phyloP scores from a whole-genome alignment of 257 asterid species.

The Fraxinus pennsylvanica region DNA sequence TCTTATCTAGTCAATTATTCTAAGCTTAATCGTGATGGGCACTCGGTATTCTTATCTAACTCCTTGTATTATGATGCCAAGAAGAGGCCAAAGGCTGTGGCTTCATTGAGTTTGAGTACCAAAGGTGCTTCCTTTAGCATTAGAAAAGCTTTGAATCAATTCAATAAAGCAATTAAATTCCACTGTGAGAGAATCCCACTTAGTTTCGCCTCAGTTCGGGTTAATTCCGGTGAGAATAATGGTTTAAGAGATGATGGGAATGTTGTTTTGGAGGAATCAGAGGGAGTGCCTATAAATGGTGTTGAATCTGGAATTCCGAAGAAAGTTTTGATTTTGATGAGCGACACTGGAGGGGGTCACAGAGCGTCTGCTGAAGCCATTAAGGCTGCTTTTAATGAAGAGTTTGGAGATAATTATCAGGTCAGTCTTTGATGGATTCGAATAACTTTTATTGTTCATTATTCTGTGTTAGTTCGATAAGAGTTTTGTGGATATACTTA shows the following conservation, averaged over 20 bases:
- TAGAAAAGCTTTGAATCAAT: slow-evolving; percentile 53
- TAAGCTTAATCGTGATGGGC: slow-evolving; percentile 34
- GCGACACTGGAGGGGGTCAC: slow-evolving; percentile 99
- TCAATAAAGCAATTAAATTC: slow-evolving; percentile 67
- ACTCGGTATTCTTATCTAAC: slow-evolving; percentile 40
- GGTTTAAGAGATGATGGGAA: slow-evolving; percentile 58
- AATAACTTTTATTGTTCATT: not conserved
- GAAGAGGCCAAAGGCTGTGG: slow-evolving; percentile 51
- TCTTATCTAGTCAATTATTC: slow-evolving; percentile 47
- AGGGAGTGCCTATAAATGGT: slow-evolving; percentile 47
- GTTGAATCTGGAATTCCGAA: slow-evolving; percentile 48
- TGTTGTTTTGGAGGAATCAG: slow-evolving; percentile 54
- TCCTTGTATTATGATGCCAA: slow-evolving; percentile 52
- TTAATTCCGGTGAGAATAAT: slow-evolving; percentile 46
- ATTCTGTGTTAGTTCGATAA: not conserved
- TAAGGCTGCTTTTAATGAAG: slow-evolving; percentile 76
- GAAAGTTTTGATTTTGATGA: slow-evolving; percentile 91
- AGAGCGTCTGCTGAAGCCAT: slow-evolving; percentile 99
- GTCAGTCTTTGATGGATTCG: slow-evolving; percentile 37
- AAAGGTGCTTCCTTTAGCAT: slow-evolving; percentile 60
- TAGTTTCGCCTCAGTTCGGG: slow-evolving; percentile 73
- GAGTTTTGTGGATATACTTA: not conserved
- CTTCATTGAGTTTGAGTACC: slow-evolving; percentile 64
- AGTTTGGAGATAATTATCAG: slow-evolving; percentile 89
- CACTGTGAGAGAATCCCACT: slow-evolving; percentile 86